Conservation (phyloP, 352 stramenopile species). For the Phytophthora niederhauseri region DNA sequence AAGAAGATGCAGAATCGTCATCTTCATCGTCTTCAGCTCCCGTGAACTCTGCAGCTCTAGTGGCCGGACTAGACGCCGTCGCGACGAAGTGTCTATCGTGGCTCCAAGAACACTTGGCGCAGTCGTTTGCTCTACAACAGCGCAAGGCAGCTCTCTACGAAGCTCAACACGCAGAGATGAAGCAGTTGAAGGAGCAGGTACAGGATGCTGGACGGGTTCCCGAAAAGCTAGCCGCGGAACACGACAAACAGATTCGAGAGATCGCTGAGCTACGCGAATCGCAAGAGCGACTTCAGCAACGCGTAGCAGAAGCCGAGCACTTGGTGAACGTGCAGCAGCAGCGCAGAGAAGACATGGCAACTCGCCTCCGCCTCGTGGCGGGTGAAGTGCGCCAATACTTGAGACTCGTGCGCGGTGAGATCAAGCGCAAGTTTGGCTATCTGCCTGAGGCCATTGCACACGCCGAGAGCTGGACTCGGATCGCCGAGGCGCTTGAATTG, state of each 20-base stretch:
- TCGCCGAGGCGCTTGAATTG: constrained; percentile 62
- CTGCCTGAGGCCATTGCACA: constrained; percentile 79
- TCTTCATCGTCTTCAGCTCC: constrained; percentile 11
- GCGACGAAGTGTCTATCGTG: constrained; percentile 60
- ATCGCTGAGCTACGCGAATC: constrained; percentile 33
- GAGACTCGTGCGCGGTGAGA: constrained; percentile 68
- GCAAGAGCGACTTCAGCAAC: constrained; percentile 30
- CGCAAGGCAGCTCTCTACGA: constrained; percentile 54
- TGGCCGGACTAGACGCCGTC: constrained; percentile 49
- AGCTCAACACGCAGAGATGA: constrained; percentile 51
- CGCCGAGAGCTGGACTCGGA: constrained; percentile 58
- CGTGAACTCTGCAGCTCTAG: constrained; percentile 30
- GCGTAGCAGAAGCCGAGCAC: constrained; percentile 19
- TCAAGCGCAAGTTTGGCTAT: constrained; percentile 83
- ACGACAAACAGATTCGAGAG: constrained; percentile 39
- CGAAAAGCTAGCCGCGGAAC: constrained; percentile 32
- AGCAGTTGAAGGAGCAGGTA: constrained; percentile 40
- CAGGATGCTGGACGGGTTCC: constrained; percentile 28
- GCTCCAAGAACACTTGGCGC: constrained; percentile 55
- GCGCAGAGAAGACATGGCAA: constrained; percentile 41
- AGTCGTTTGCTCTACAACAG: constrained; percentile 54
- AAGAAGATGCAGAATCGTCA: constrained; percentile 12
- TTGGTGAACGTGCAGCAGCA: constrained; percentile 31
- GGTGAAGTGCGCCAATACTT: constrained; percentile 73
- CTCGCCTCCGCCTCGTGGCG: constrained; percentile 57